phyloP scores from a whole-genome alignment of 441 rosid genomes.

The Gossypium schwendimanii region DNA sequence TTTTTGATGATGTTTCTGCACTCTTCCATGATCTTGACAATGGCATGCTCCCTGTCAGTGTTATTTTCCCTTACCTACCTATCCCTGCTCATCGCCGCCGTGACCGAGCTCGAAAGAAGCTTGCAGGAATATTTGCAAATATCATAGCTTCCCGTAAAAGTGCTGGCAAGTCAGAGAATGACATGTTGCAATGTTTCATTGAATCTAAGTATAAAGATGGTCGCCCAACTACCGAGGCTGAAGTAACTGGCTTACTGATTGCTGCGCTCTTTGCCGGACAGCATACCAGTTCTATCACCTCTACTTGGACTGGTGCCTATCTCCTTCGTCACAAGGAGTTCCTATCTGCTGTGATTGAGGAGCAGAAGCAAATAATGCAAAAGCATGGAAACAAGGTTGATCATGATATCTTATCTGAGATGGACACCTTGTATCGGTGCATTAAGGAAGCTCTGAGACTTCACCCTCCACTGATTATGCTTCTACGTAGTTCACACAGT shows the following conservation, averaged over 20 bases:
- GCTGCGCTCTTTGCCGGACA: constrained; percentile 98
- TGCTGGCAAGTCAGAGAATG: constrained; percentile 68
- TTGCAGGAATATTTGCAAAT: constrained; percentile 58
- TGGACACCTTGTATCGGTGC: constrained; percentile 85
- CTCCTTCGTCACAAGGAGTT: constrained; percentile 56
- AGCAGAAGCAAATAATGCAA: constrained; percentile 63
- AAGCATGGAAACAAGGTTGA: constrained; percentile 87
- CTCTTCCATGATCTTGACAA: constrained; percentile 94
- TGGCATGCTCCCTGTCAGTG: constrained; percentile 97
- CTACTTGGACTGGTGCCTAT: constrained; percentile 95
- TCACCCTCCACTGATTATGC: constrained; percentile 94
- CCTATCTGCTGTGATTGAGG: constrained; percentile 58
- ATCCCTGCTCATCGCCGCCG: constrained; percentile 95
- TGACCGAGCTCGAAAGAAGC: constrained; percentile 79
- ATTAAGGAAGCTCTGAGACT: constrained; percentile 96
- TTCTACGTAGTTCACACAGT: constrained; percentile 73
- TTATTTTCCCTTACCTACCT: constrained; percentile 85
- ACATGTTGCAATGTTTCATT: constrained; percentile 94
- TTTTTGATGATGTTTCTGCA: constrained; percentile 87
- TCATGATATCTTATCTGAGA: constrained; percentile 84
- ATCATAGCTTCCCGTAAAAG: constrained; percentile 76
- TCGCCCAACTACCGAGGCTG: constrained; percentile 77
- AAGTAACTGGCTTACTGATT: constrained; percentile 89
- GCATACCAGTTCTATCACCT: constrained; percentile 98
- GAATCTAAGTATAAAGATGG: constrained; percentile 97